These are phyloP conservation scores for Hypoxylon sp. DNA, from an alignment of 2,329 filamentous ascomycete genomes.

Conservation along the genomic window DNA sequence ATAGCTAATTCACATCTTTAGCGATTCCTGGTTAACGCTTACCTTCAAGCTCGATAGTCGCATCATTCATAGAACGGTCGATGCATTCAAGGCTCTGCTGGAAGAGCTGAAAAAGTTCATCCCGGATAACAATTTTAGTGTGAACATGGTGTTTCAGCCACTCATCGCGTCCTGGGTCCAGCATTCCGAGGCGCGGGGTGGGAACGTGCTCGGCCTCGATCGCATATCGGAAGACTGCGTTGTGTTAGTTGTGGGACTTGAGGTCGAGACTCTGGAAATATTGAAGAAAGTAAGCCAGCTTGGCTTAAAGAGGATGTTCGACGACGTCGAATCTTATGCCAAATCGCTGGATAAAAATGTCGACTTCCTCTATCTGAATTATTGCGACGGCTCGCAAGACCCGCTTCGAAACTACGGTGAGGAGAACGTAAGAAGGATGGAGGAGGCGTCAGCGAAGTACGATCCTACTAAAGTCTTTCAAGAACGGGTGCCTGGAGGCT, in stretches of 20 bases:
- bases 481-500: conserved; percentile 44
- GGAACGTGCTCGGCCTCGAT: conserved; percentile 42
- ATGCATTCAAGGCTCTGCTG: conserved; percentile 26
- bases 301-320: conserved; percentile 24
- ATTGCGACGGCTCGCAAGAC: conserved; percentile 50
- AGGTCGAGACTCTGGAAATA: conserved; percentile 33
- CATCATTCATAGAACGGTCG: conserved; percentile 33
- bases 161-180: conserved; percentile 29
- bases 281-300: conserved; percentile 9
- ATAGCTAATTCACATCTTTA: conserved; percentile 23
- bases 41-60: conserved; percentile 44
- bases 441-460: conserved; percentile 56
- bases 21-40: conserved; percentile 40
- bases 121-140: conserved; percentile 33
- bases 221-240: conserved; percentile 29
- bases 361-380: conserved; percentile 47
- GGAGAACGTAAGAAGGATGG: conserved; percentile 48
- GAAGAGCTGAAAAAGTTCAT: conserved; percentile 32
- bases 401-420: conserved; percentile 48
- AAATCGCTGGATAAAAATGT: conserved; percentile 27
- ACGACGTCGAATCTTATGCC: conserved; percentile 27
- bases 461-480: conserved; percentile 47
- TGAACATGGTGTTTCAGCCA: conserved; percentile 37
- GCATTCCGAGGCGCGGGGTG: conserved; percentile 27
- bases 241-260: conserved; percentile 19